A percentile compares a stretch with the other conserved stretches of the same genome.
Conservation (phyloP, 2,329 filamentous ascomycete genomes). For the Fusarium temperatum region DNA sequence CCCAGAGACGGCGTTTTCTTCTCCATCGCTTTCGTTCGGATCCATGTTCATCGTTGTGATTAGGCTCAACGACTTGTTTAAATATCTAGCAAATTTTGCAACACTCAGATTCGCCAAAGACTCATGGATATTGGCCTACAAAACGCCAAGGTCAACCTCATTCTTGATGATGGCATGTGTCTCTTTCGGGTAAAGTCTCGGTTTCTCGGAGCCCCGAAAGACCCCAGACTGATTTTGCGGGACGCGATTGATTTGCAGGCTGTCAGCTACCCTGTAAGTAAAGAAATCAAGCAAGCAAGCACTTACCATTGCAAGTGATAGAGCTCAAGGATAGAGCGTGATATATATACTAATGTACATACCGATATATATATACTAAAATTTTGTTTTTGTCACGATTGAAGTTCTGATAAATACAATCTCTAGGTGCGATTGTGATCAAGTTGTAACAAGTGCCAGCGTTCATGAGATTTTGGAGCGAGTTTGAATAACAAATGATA, state of each 20-base stretch:
- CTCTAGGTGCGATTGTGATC: rapidly evolving
- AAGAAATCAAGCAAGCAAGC: not conserved
- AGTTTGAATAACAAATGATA: no score
- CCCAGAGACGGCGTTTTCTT: not conserved
- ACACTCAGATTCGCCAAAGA: not conserved
- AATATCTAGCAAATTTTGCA: not conserved
- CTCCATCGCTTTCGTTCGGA: not conserved
- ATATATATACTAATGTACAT: no score
- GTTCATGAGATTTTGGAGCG: rapidly evolving
- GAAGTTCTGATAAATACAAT: rapidly evolving
- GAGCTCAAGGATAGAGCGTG: rapidly evolving
- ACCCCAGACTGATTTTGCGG: not conserved
- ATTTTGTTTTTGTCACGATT: rapidly evolving
- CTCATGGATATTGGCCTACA: not conserved
- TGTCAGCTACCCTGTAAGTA: not conserved
- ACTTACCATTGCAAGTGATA: not conserved
- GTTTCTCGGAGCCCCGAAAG: not conserved
- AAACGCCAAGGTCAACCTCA: not conserved
- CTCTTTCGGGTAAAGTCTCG: not conserved
- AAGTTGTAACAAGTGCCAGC: rapidly evolving
- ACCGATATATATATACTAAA: no score
- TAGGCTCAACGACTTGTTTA: not conserved
- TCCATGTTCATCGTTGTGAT: not conserved
- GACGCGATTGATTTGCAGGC: not conserved
- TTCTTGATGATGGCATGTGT: not conserved